Base-by-base conservation (phyloP, 169 alveolate genomes). In the Eimeria maxima region DNA sequence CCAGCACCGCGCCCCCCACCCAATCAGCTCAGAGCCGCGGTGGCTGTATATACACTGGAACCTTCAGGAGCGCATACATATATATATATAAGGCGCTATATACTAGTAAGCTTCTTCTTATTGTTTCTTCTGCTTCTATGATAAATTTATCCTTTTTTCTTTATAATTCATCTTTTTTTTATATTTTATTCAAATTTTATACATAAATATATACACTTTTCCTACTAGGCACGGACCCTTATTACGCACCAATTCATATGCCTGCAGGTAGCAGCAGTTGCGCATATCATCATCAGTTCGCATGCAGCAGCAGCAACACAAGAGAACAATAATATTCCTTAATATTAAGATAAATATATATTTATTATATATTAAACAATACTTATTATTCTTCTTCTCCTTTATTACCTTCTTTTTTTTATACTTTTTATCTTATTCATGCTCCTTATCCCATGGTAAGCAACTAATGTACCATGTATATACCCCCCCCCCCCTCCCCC, bases 1-100 rank as follows among this genome's bases (percentile, higher is more conserved):
- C n/a, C 67, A 18, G 44, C 44, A 50, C 67, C 14, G 67, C 89
- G 67, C 89, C 89, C 89, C 89, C 89, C 89, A 78, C 60, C 89
- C 60, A 8, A 4, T n/a, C 53, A 44, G 60, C 60, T 78, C 67
- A n/a, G n/a, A 78, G 89, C 45, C 29, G 65, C 60, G 65, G 89
- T 78, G 29, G 67, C 89, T 45, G 67, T 63, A 11, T 50, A 50
- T n/a, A n/a, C n/a, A n/a, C n/a, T n/a, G 69, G 10, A 33, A 50
- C 67, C 89, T 3, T 4, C 65, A 45, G 44, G 24, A 78, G 45
- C 65, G 89, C 65, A 78, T 24, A n/a, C n/a, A n/a, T n/a, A n/a
- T n/a, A n/a, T n/a, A n/a, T n/a, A n/a, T 33, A 45, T 44, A 20
- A 24, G 65, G 53, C 89, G 65, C 65, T 42, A 33, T 50, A 11